Percentiles rank a stretch among this genome's conserved stretches.
Conservation (phyloP, 164 flowering plant genomes). For the Vitis rotundifolia region DNA sequence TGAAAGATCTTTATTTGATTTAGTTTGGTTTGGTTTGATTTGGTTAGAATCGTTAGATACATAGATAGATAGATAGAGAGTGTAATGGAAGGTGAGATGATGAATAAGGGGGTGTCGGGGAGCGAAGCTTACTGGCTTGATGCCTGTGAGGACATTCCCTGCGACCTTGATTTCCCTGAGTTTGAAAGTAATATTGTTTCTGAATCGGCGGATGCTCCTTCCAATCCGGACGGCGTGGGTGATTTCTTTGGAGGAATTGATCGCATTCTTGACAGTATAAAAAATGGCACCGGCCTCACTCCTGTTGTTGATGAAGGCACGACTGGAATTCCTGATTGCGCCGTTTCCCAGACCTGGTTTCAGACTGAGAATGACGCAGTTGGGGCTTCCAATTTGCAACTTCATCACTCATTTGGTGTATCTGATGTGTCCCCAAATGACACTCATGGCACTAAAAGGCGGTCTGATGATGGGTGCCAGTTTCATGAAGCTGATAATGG, state of each 20-base stretch:
- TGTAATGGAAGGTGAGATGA: conserved; percentile 16
- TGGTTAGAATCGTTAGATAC: not conserved
- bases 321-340: not conserved
- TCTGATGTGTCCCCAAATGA: conserved; percentile 7
- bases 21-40: not conserved
- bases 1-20: not conserved
- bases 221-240: conserved; percentile 16
- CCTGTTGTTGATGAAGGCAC: not conserved
- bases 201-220: conserved; percentile 11
- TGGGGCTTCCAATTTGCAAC: not conserved
- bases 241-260: conserved; percentile 85
- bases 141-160: conserved; percentile 77
- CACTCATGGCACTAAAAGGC: not conserved
- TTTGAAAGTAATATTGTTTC: conserved; percentile 31
- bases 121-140: conserved; percentile 77
- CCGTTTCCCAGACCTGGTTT: conserved; percentile 2
- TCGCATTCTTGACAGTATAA: conserved; percentile 67
- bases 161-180: conserved; percentile 51
- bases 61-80: not conserved
- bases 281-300: conserved; percentile 45
- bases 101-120: conserved; percentile 20
- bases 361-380: not conserved
- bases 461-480: not conserved
- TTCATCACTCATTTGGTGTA: not conserved
- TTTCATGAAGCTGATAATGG: not conserved